Evolutionary conservation across 2,329 filamentous ascomycete genomes (phyloP), one percentile per base, ranked within the genome.

Genomic region (Colletotrichum somersetense): DNA sequence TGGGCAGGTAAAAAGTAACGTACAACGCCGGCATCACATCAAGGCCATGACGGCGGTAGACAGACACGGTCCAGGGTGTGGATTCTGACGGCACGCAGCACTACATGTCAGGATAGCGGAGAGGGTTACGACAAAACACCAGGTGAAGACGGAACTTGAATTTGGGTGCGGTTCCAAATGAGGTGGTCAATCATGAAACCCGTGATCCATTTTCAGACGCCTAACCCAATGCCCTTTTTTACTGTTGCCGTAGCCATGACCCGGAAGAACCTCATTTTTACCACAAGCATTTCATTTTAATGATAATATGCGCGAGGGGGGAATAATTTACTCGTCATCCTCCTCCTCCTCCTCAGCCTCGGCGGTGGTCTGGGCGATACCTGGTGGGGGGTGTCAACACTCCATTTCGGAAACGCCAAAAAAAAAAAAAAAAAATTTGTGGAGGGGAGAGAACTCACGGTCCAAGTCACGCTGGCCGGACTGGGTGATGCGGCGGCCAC

Each of bases 391-490:
- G 12, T 12, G 69, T 67, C 69, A 67, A 48, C 14, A 23, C 52
- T 61, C 67, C 50, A 40, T 33, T 30, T 10, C 10, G 5, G n/a
- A 48, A 48, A 40, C 2, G n/a, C 4, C n/a, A 46, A 46, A 46
- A 12, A 30, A 46, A 46, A 46, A n/a, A 12, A 30, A 4, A 30
- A 46, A 46, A 46, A 46, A 12, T 5, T 4, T 26, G 26, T 40
- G 1, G 58, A 23, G 23, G 16, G 7, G 7, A 5, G 33, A 18
- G 10, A 59, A 83, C 85, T 74, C 83, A 88, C 91, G 96, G 90
- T 98, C 96, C 90, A 99, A 91, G 93, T 99, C 96, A 90, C 96
- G 94, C 91, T 98, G 95, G 83, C 96, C 96, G 82, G 91, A 91
- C 90, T 98, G 95, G 81, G 96, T 98, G 88, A 99, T 98, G 85